Evolutionary conservation across 1,284 basidiomycete genomes (phyloP).

Genomic region (Cutaneotrichosporon daszewskae): DNA sequence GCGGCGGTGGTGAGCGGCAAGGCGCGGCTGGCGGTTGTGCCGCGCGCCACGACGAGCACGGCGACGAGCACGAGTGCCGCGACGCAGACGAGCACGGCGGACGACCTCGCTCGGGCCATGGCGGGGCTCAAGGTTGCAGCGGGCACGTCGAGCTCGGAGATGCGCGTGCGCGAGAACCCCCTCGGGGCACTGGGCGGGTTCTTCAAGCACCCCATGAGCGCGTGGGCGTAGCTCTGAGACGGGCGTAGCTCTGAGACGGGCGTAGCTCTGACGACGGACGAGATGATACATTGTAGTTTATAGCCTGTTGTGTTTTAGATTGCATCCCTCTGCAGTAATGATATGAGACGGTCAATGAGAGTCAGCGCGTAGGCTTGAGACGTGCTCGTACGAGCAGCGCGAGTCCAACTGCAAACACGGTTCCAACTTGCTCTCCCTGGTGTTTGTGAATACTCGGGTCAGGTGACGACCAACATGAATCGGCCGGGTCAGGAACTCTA

Average conservation of each 20-base stretch:
- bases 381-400: no score
- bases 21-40: constrained; percentile 39
- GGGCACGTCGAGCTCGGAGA: constrained; percentile 15
- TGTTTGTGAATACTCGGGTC: no score
- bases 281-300: no score
- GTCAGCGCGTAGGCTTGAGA: no score
- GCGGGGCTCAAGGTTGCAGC: constrained; percentile 30
- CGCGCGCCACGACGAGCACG: constrained; percentile 2
- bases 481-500: no score
- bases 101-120: constrained; percentile 27
- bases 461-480: no score
- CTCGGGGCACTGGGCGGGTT: constrained; percentile 22
- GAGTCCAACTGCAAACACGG: no score
- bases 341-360: no score
- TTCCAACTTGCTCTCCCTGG: no score
- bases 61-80: neutral
- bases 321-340: no score
- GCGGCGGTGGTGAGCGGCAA: constrained; percentile 47
- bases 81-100: constrained; percentile 8
- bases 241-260: constrained; percentile 4
- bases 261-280: no score
- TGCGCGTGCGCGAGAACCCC: constrained; percentile 27
- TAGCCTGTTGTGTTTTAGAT: no score
- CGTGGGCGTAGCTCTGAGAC: constrained; percentile 4
- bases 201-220: constrained; percentile 14